A percentile compares a stretch with the other conserved stretches of the same genome.
phyloP scores from a whole-genome alignment of 306 rosid species.

The Citrullus mucosospermus region DNA sequence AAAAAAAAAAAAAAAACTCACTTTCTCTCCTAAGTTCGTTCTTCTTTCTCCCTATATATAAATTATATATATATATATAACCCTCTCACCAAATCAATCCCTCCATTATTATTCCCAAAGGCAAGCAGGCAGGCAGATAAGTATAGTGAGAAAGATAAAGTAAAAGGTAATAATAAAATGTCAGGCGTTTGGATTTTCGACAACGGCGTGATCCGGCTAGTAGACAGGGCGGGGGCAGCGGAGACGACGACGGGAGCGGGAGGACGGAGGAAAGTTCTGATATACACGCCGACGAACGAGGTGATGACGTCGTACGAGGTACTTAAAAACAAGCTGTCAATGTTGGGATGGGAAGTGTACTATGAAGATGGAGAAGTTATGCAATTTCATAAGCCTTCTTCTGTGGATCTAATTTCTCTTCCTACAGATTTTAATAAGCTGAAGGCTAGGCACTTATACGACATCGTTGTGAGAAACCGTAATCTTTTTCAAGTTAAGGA shows the following conservation, averaged over 20 bases:
- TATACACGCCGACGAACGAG: slow-evolving; percentile 55
- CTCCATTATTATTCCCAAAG: background rate
- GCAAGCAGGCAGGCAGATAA: no score
- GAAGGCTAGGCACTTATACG: slow-evolving; percentile 88
- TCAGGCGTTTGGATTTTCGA: slow-evolving; percentile 91
- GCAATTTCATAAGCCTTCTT: slow-evolving; percentile 72
- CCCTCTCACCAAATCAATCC: background rate
- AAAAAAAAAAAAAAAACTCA: background rate
- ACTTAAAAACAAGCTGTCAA: slow-evolving; percentile 36
- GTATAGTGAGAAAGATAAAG: background rate
- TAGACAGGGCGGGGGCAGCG: slow-evolving; percentile 58
- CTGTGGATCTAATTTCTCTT: slow-evolving; percentile 76
- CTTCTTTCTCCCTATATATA: background rate
- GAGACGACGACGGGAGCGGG: slow-evolving; percentile 11
- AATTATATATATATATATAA: background rate
- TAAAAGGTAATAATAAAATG: slow-evolving; percentile 17
- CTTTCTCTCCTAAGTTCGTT: background rate
- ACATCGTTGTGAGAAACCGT: slow-evolving; percentile 84
- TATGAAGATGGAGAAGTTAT: slow-evolving; percentile 70
- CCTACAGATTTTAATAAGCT: slow-evolving; percentile 64
- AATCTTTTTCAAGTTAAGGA: slow-evolving; percentile 78
- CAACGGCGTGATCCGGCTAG: slow-evolving; percentile 74
- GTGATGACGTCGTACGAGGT: slow-evolving; percentile 38
- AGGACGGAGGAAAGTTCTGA: slow-evolving; percentile 43
- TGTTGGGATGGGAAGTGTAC: slow-evolving; percentile 82